These are phyloP conservation scores for Achaetomiella virescens DNA, from an alignment of 495 filamentous ascomycete genomes.

Conservation along the genomic window DNA sequence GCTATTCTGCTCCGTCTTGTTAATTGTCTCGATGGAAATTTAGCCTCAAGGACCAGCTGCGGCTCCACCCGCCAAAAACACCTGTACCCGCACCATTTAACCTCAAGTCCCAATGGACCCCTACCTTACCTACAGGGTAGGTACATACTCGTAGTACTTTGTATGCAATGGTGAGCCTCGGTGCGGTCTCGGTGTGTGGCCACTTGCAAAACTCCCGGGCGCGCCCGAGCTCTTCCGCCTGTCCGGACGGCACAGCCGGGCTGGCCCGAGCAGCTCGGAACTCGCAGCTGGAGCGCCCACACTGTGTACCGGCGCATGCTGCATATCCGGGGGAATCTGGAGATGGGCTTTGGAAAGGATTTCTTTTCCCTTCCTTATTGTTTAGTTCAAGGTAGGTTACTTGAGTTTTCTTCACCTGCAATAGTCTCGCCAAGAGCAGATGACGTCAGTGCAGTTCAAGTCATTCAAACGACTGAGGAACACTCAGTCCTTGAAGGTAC, in stretches of 20 bases:
- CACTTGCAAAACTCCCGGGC: not conserved
- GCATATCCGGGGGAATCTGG: not conserved
- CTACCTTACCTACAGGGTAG: no score
- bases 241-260: conserved; percentile 2
- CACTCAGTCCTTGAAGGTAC: no score
- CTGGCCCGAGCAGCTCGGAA: conserved; percentile 3
- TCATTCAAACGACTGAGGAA: no score
- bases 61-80: not conserved
- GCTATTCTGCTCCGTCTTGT: not conserved
- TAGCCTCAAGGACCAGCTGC: no score
- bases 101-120: not conserved
- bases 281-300: not conserved
- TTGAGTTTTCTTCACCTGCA: no score
- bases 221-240: conserved; percentile 8
- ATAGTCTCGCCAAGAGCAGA: no score
- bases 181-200: not conserved
- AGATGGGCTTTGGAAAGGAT: no score
- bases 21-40: no score
- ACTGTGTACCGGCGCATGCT: not conserved
- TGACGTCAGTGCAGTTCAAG: no score
- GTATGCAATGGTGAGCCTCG: not conserved
- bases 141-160: no score
- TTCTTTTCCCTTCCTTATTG: no score
- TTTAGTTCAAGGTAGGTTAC: no score
- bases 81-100: not conserved